Evolutionary conservation across 2,329 filamentous ascomycete species (phyloP).

Genomic region (Microcyclosporella mali): DNA sequence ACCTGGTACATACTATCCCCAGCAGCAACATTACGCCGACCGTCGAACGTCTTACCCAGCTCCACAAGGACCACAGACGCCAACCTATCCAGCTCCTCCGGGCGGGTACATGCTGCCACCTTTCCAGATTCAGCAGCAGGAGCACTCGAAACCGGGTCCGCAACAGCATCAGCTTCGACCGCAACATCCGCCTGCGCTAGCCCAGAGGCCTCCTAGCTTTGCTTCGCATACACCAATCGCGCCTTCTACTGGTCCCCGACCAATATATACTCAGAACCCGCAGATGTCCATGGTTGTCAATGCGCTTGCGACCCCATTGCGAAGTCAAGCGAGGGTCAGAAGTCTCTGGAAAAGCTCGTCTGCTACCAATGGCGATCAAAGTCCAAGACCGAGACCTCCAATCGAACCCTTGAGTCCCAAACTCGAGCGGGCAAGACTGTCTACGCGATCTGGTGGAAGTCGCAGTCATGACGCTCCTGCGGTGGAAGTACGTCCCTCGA

Average conservation of each 20-base stretch:
- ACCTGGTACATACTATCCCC: conserved; percentile 28
- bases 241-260: conserved; percentile 23
- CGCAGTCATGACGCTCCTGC: conserved; percentile 12
- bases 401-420: conserved; percentile 32
- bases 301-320: conserved; percentile 26
- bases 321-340: conserved; percentile 7
- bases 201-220: conserved; percentile 12
- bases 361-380: conserved; percentile 18
- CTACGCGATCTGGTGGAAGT: conserved; percentile 9
- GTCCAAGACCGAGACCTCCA: conserved; percentile 22
- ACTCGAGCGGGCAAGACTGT: conserved; percentile 22
- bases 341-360: conserved; percentile 28
- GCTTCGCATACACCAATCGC: conserved; percentile 12
- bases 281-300: conserved; percentile 22
- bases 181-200: conserved; percentile 12
- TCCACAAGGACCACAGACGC: conserved; percentile 25
- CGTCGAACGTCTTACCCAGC: conserved; percentile 25
- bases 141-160: conserved; percentile 28
- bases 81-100: conserved; percentile 14
- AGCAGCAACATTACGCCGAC: conserved; percentile 21
- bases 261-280: conserved; percentile 13
- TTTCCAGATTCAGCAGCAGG: conserved; percentile 43
- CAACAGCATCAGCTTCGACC: conserved; percentile 14
- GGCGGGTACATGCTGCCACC: conserved; percentile 44
- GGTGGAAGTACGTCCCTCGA: conserved; percentile 11